Evolutionary conservation across 2,329 filamentous ascomycete genomes (phyloP).

Genomic region (Aspergillus amoenus): DNA sequence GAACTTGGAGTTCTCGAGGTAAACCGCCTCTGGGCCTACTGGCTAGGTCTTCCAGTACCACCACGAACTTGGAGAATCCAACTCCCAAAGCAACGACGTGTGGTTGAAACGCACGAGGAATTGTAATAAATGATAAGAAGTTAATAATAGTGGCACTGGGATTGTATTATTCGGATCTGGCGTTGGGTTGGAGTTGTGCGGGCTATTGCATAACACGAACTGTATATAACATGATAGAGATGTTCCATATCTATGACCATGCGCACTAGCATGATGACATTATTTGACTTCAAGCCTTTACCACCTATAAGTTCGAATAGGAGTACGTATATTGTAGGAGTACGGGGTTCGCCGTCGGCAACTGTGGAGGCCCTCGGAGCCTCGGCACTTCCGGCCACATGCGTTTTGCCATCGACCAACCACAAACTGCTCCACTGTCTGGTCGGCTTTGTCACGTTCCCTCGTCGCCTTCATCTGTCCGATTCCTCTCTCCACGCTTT

Average conservation of each 20-base stretch:
- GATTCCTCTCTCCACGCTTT: slow-evolving; percentile 6
- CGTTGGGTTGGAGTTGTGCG: not conserved
- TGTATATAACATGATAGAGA: slow-evolving; percentile 1
- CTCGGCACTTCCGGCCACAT: slow-evolving; percentile 24
- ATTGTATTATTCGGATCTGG: not conserved
- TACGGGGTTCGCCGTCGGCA: slow-evolving; percentile 9
- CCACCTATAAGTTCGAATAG: too few relatives aligned
- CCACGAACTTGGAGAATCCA: slow-evolving; percentile 57
- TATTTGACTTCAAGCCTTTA: not conserved
- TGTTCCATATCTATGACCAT: not conserved
- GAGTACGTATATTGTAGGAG: not conserved
- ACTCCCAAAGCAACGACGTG: slow-evolving; percentile 34
- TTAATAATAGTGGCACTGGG: not conserved
- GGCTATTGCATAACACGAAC: not conserved
- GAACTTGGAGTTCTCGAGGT: slow-evolving; percentile 56
- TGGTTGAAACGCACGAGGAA: slow-evolving; percentile 35
- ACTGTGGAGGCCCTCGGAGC: slow-evolving; percentile 8
- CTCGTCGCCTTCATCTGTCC: slow-evolving; percentile 13
- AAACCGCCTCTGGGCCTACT: slow-evolving; percentile 59
- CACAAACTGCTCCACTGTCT: slow-evolving; percentile 17
- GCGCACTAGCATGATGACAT: not conserved
- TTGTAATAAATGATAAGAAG: slow-evolving; percentile 20
- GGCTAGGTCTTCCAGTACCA: slow-evolving; percentile 61
- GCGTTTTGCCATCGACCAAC: slow-evolving; percentile 3
- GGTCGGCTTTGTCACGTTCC: slow-evolving; percentile 11